Conservation (phyloP, 306 rosid species). For the Pachyrhizus erosus region DNA sequence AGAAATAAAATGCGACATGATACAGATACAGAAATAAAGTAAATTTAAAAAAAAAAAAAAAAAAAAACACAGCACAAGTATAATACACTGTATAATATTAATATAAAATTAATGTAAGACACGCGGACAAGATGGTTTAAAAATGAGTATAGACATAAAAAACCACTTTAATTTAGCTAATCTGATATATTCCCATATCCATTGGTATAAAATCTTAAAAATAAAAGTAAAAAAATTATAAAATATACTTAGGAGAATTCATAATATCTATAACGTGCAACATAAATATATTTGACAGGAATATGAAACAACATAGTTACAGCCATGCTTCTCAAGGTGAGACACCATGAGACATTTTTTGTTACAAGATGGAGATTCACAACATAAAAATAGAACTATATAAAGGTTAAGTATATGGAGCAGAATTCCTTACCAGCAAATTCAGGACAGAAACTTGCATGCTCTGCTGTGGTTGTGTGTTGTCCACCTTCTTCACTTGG, state of each 20-base stretch:
- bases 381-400: not conserved
- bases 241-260: not conserved
- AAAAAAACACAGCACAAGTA: not conserved
- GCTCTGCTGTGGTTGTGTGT: not conserved
- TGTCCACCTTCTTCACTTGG: not conserved
- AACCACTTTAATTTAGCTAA: not conserved
- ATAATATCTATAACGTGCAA: not conserved
- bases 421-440: conserved; percentile 2
- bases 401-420: not conserved
- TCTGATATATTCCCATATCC: not conserved
- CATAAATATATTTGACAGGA: not conserved
- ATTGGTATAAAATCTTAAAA: not conserved
- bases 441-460: not conserved
- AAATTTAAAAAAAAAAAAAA: no score
- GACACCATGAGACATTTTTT: not conserved
- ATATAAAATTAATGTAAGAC: not conserved
- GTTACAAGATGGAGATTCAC: not conserved
- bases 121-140: not conserved
- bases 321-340: not conserved
- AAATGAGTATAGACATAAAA: not conserved
- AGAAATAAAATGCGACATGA: not conserved
- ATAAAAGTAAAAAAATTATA: not conserved
- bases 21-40: not conserved
- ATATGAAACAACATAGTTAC: not conserved
- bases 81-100: not conserved